phyloP scores from a whole-genome alignment of 306 rosid genomes.

The Rosa persica region DNA sequence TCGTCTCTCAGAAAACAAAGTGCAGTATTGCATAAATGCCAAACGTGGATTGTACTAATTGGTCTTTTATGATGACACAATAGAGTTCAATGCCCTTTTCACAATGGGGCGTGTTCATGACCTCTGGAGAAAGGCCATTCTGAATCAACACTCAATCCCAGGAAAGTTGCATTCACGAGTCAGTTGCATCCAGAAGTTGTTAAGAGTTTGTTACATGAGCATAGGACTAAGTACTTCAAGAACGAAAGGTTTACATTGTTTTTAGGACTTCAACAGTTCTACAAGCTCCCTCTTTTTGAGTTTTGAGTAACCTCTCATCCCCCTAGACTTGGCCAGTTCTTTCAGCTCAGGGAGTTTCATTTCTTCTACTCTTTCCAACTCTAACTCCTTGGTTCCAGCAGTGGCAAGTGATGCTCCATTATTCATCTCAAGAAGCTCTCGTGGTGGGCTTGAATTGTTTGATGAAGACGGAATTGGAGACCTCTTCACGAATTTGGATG shows the following conservation, averaged over 20 bases:
- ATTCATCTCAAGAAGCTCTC: not conserved
- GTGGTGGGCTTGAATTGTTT: slow-evolving; percentile 17
- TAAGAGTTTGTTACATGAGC: not conserved
- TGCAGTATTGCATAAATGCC: too few species aligned
- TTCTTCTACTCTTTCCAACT: slow-evolving; percentile 31
- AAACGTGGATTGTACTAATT: too few species aligned
- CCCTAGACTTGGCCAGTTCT: slow-evolving; percentile 58
- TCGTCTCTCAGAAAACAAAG: too few species aligned
- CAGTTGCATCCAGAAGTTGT: not conserved
- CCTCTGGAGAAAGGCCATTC: too few species aligned
- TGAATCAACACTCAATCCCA: too few species aligned
- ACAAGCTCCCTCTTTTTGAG: slow-evolving; percentile 55
- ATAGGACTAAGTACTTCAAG: not conserved
- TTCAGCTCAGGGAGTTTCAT: slow-evolving; percentile 57
- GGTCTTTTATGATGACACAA: too few species aligned
- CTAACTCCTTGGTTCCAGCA: slow-evolving; percentile 24
- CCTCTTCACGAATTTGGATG: slow-evolving; percentile 53
- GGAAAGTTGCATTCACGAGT: not conserved
- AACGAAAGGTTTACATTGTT: not conserved
- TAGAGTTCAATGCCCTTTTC: too few species aligned
- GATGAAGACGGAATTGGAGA: slow-evolving; percentile 53
- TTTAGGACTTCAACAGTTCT: slow-evolving; percentile 27
- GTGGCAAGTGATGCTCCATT: slow-evolving; percentile 10
- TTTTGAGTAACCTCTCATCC: slow-evolving; percentile 60
- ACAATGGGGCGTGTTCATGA: too few species aligned